Conservation (phyloP, 2,329 filamentous ascomycete species). For the Cercospora sojina region DNA sequence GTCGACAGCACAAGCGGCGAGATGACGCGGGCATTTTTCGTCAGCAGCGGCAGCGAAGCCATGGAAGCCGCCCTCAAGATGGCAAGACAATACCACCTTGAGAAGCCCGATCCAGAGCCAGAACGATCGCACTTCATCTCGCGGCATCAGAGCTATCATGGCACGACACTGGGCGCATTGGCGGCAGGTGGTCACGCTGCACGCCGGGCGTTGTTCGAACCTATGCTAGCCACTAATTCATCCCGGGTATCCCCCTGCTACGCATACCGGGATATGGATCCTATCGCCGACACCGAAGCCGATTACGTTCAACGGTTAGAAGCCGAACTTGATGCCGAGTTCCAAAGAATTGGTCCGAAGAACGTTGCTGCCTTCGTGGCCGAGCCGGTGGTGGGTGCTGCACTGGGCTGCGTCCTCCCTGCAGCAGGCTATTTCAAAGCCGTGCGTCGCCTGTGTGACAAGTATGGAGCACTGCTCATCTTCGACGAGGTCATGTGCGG, state of each 20-base stretch:
- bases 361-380: slow-evolving; percentile 71
- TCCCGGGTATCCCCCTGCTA: slow-evolving; percentile 67
- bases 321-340: slow-evolving; percentile 66
- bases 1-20: slow-evolving; percentile 52
- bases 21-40: slow-evolving; percentile 57
- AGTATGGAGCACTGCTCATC: slow-evolving; percentile 71
- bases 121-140: slow-evolving; percentile 62
- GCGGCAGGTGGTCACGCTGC: slow-evolving; percentile 62
- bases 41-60: slow-evolving; percentile 63
- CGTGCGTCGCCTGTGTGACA: slow-evolving; percentile 66
- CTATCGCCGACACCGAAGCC: slow-evolving; percentile 44
- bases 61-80: slow-evolving; percentile 69
- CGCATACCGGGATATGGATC: slow-evolving; percentile 55
- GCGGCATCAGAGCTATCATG: slow-evolving; percentile 67
- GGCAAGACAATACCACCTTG: slow-evolving; percentile 64
- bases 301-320: slow-evolving; percentile 62
- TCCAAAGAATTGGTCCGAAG: slow-evolving; percentile 61
- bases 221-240: slow-evolving; percentile 54
- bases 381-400: slow-evolving; percentile 69
- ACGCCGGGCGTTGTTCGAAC: slow-evolving; percentile 62
- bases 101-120: slow-evolving; percentile 54
- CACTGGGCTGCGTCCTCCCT: slow-evolving; percentile 67
- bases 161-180: slow-evolving; percentile 67
- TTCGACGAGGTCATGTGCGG: slow-evolving; percentile 78
- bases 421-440: slow-evolving; percentile 68